Evolutionary conservation across 2,329 filamentous ascomycete species (phyloP).

Genomic region (Botrytis byssoidea): DNA sequence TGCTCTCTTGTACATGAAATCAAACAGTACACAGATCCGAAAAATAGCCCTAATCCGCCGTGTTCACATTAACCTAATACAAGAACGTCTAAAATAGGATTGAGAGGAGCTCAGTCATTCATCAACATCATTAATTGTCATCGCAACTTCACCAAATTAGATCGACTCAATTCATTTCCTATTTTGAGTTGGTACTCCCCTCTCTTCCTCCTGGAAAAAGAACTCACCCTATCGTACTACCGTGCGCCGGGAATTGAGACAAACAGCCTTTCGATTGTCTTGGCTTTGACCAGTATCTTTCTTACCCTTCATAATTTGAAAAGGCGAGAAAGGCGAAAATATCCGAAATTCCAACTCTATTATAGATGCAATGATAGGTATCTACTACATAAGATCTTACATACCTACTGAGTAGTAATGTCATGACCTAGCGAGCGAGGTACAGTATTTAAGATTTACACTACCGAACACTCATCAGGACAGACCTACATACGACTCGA

Average conservation of each 20-base stretch:
- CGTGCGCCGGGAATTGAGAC: constrained; percentile 16
- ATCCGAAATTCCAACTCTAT: neutral
- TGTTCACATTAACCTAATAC: neutral
- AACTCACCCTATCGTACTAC: constrained; percentile 8
- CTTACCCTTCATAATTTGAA: neutral
- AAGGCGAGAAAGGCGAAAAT: constrained; percentile 6
- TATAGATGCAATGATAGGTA: neutral
- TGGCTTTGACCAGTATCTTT: constrained; percentile 11
- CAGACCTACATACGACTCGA: neutral
- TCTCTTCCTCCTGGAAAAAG: neutral
- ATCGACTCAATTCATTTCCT: constrained; percentile 4
- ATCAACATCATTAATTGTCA: neutral
- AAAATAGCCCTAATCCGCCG: constrained; percentile 10
- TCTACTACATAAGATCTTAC: neutral
- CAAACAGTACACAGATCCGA: constrained; percentile 2
- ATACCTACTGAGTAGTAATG: neutral
- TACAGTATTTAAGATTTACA: neutral
- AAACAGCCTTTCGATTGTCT: neutral
- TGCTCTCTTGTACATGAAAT: constrained; percentile 9
- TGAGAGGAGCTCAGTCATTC: neutral
- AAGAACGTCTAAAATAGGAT: constrained; percentile 6
- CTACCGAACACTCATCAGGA: neutral
- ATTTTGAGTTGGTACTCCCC: constrained; percentile 8
- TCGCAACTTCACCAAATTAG: constrained; percentile 1
- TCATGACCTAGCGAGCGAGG: neutral